Evolutionary conservation across 1,139 yeast genomes (phyloP).

Genomic region (Sporopachydermia cereana): DNA sequence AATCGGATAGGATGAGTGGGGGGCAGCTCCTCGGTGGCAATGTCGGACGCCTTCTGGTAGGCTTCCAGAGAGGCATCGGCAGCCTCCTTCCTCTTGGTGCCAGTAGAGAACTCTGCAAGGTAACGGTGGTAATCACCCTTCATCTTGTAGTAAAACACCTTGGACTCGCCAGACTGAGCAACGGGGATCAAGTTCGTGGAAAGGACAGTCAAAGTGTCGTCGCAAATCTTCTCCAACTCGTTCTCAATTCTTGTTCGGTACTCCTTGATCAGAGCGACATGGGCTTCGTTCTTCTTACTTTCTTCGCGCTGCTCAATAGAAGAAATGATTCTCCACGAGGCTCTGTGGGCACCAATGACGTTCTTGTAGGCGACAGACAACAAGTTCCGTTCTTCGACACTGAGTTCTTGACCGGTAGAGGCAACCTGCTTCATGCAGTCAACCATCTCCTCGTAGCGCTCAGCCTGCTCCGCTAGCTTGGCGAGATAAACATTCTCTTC

Average conservation of each 20-base stretch:
- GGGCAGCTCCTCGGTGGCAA: conserved; percentile 92
- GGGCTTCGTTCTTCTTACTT: conserved; percentile 84
- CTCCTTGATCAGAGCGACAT: conserved; percentile 81
- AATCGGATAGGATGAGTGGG: conserved; percentile 98
- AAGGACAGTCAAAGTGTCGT: conserved; percentile 81
- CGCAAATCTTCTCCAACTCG: conserved; percentile 89
- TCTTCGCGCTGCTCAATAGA: conserved; percentile 98
- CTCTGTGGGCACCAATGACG: conserved; percentile 98
- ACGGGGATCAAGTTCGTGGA: conserved; percentile 85
- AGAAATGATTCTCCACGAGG: conserved; percentile 97
- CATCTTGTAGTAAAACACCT: conserved; percentile 98
- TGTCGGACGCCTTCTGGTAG: conserved; percentile 90
- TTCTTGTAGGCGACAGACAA: conserved; percentile 96
- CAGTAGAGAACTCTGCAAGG: conserved; percentile 89
- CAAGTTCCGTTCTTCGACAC: conserved; percentile 95
- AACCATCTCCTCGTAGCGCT: conserved; percentile 98
- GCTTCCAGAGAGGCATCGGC: conserved; percentile 91
- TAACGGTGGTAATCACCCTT: conserved; percentile 99
- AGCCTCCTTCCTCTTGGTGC: conserved; percentile 86
- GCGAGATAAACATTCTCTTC: conserved; percentile 98
- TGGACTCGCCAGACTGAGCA: conserved; percentile 93
- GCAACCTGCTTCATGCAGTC: conserved; percentile 98
- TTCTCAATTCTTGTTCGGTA: conserved; percentile 92
- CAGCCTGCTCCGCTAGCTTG: conserved; percentile 99
- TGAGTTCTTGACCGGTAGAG: conserved; percentile 86